Evolutionary conservation across 164 flowering plant species (phyloP), one percentile per base, ranked within the genome.

Genomic region (Liriodendron chinense): DNA sequence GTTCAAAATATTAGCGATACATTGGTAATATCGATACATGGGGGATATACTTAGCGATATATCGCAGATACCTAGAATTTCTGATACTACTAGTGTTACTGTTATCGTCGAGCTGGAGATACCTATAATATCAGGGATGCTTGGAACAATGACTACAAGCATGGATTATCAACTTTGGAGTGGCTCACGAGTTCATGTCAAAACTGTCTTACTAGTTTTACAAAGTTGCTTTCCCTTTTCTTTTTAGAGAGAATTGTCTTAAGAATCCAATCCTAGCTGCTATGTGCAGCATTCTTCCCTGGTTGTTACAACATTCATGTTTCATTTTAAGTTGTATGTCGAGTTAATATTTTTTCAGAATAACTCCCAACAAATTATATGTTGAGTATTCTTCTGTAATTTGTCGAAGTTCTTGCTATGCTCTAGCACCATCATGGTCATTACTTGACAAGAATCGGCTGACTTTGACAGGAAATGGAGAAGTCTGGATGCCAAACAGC

Each of bases 401-500:
- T 16, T 53, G 13, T 12, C 20, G 13, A 16, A 9, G 59, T 12
- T 53, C 59, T 53, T 12, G 43, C 59, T 16, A 12, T 53, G 59
- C 18, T 53, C 18, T 57, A n/a, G 23, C 25, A 53, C 68, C 57
- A 21, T 7, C 48, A 16, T 20, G 68, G 47, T 64, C 12, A 14
- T 75, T 74, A 48, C 34, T 77, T 82, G 75, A 79, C 74, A 21
- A 73, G 21, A 74, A 18, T 80, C 61, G 22, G 78, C 20, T 74
- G 53, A 16, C 13, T 65, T 61, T 83, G 10, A 73, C 85, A 94
- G 98, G 97, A 89, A 80, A 84, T 92, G 90, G 88, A 85, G 81
- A 85, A 72, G 71, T 85, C 92, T 78, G 94, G 93, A 68, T 80
- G 88, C 76, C 83, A 80, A 76, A 81, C 61, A 64, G 78, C 81